Evolutionary conservation across 768 basidiomycete genomes (phyloP), one percentile per base, ranked within the genome.

Genomic region (Crepidotus variabilis): DNA sequence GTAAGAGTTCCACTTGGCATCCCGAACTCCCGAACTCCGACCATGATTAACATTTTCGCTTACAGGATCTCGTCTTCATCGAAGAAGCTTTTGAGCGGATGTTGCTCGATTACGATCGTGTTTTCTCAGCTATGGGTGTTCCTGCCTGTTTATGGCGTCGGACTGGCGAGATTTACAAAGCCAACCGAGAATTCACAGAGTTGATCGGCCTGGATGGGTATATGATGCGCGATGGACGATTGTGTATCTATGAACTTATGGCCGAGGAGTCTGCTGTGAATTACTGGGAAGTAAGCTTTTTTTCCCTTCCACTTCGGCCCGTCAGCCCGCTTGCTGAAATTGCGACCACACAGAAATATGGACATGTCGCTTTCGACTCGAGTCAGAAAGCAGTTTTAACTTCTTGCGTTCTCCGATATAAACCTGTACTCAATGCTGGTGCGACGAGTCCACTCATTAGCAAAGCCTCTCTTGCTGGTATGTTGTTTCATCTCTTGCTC

Each of bases 151-250:
- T 98, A 6, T 98, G 96, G 96, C 80, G 95, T 23, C 78, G 96
- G 49, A 99, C 96, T 2, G 96, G 96, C 33, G 95, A 98, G 75
- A 98, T 98, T 60, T 98, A 98, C 78, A 98, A 98, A 71, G 95
- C 90, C 46, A 99, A 99, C 68, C 83, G 92, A 54, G 94, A 96
- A 72, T 98, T 99, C 69, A 87, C 93, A 6, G 92, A 93, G 65
- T 77, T 98, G 7, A 83, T 97, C 32, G 88, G 94, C 20, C 79
- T 97, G 28, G 91, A 94, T 56, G 89, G 91, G 36, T 85, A 85
- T 58, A 87, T 90, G 82, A 80, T 96, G 73, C 85, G 90, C n/a
- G 93, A 94, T 57, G 89, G 96, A 2, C 88, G 92, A 35, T 72
- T 97, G 21, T 96, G 94, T 65, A 97, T 99, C 55, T 98, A 97